Base-by-base conservation (phyloP, 2,329 filamentous ascomycete genomes). In the Colletotrichum eleusines region DNA sequence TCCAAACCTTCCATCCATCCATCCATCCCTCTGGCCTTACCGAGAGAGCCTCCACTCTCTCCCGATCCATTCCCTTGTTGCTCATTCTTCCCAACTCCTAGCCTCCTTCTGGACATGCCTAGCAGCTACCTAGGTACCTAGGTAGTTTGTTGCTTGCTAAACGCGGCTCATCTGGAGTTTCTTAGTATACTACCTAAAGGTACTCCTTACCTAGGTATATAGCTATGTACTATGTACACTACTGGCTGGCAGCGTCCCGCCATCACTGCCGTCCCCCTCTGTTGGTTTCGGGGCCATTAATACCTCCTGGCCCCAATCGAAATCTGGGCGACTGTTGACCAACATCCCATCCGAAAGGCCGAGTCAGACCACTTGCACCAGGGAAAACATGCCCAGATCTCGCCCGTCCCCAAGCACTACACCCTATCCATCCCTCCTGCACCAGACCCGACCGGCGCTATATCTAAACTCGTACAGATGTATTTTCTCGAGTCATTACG, bases 291-390 rank as follows among this genome's bases (percentile, higher is more conserved):
- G n/a, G n/a, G n/a, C n/a, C n/a, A n/a, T n/a, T n/a, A n/a, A n/a
- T n/a, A n/a, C n/a, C n/a, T n/a, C n/a, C 55, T 67, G 48, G 28
- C 35, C 64, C 65, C 64, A 55, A 14, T 58, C 38, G 48, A 63
- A 63, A 71, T 59, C 64, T 68, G 58, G 64, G 35, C 28, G 62
- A 48, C 46, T 53, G 64, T 58, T 58, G 68, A 71, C 63, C 58
- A 44, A 62, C 64, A 68, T 68, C 44, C 64, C 64, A 63, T 71
- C 57, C 58, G 64, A 63, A 46, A 63, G n/a, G 58, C 64, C 44
- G 64, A 68, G 64, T 68, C 64, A 68, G 51, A 44, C 42, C 55
- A 66, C 63, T 23, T 54, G 23, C 33, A 12, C 50, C 28, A 18
- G 50, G 16, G 16, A 53, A 46, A n/a, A n/a, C n/a, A n/a, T 28